Evolutionary conservation across 176 grass and related monocot species (phyloP).

Genomic region (Chloris gayana): DNA sequence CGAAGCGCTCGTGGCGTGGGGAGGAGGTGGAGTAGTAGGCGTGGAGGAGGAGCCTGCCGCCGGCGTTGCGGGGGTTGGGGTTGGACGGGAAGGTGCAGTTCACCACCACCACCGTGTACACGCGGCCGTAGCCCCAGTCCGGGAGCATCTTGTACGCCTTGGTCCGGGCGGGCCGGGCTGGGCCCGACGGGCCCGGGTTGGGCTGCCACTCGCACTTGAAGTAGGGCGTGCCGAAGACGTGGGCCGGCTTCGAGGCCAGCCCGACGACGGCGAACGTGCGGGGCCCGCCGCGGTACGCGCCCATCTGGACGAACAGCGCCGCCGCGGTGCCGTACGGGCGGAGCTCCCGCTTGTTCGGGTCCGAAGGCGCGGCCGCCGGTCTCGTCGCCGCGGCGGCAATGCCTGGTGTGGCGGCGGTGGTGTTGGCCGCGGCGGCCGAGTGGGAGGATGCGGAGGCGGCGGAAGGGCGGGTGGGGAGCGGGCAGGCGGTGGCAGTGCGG

Average conservation of each 20-base stretch:
- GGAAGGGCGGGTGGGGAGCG: neutral
- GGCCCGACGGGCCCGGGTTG: constrained; percentile 24
- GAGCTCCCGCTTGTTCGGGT: constrained; percentile 65
- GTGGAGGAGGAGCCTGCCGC: constrained; percentile 69
- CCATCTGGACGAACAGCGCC: constrained; percentile 90
- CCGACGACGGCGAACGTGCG: constrained; percentile 78
- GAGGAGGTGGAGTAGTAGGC: constrained; percentile 65
- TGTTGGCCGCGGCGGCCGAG: neutral
- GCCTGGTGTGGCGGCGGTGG: neutral
- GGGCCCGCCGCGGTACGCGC: constrained; percentile 77
- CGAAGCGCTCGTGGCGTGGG: constrained; percentile 74
- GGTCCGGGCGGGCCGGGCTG: constrained; percentile 56
- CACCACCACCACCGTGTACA: constrained; percentile 84
- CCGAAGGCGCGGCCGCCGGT: neutral
- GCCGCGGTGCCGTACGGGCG: constrained; percentile 72
- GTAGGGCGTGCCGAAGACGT: constrained; percentile 70
- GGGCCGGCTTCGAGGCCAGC: constrained; percentile 80
- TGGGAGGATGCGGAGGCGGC: neutral
- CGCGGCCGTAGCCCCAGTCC: constrained; percentile 93
- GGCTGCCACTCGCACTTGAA: constrained; percentile 90
- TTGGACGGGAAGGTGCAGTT: constrained; percentile 89
- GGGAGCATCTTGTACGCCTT: constrained; percentile 95
- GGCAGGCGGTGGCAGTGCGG: constrained; percentile 30
- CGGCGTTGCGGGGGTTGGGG: constrained; percentile 70
- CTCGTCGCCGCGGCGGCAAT: neutral